Evolutionary conservation across 73 alveolate genomes (phyloP).

Genomic region (Paramecium caudatum): DNA sequence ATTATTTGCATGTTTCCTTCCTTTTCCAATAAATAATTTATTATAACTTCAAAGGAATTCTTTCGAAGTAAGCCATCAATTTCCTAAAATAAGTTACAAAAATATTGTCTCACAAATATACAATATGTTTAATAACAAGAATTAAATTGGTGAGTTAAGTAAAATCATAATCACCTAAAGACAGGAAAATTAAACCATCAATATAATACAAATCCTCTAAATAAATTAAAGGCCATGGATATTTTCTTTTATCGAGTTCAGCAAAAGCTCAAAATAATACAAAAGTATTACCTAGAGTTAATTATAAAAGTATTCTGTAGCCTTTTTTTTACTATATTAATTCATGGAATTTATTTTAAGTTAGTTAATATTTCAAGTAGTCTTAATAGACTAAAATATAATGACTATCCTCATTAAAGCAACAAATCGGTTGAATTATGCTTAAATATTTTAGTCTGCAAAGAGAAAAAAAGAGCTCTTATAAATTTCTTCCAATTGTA

Average conservation of each 20-base stretch:
- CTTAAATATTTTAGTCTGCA: background rate
- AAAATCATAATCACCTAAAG: background rate
- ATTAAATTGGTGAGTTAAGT: background rate
- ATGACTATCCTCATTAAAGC: background rate
- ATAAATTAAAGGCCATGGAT: background rate
- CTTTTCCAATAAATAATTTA: background rate
- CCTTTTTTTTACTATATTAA: too few relatives aligned
- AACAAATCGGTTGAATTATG: background rate
- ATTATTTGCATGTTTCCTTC: background rate
- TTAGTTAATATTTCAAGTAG: background rate
- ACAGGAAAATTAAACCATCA: background rate
- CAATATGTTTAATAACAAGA: background rate
- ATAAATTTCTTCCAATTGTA: too few relatives aligned
- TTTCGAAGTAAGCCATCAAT: background rate
- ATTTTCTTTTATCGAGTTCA: background rate
- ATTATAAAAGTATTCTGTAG: background rate
- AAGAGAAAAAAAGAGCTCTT: too few relatives aligned
- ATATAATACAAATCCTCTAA: background rate
- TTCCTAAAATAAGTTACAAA: background rate
- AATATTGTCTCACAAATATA: background rate
- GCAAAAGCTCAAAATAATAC: background rate
- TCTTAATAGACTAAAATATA: background rate
- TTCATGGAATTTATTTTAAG: background rate
- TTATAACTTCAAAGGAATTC: background rate
- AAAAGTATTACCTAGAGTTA: background rate